These are phyloP conservation scores for Aspergillus transmontanensis DNA, from an alignment of 2,329 filamentous ascomycete genomes.

Conservation along the genomic window DNA sequence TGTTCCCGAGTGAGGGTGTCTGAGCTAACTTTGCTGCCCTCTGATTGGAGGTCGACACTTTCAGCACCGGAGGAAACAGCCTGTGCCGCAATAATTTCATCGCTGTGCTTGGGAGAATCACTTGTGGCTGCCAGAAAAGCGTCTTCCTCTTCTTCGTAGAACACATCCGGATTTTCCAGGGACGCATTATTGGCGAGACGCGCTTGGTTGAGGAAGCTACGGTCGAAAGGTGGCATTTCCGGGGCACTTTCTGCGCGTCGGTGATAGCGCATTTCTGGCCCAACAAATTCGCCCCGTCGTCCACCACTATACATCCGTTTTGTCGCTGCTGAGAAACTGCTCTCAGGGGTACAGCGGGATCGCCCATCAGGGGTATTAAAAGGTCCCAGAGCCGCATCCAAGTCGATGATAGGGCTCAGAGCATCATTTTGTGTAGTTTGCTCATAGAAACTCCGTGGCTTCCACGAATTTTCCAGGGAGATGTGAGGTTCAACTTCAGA, in stretches of 20 bases:
- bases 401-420: constrained; percentile 81
- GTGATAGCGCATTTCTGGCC: constrained; percentile 53
- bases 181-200: constrained; percentile 42
- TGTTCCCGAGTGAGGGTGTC: constrained; percentile 30
- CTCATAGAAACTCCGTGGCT: constrained; percentile 48
- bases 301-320: constrained; percentile 54
- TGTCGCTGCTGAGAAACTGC: constrained; percentile 43
- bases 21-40: constrained; percentile 27
- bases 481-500: constrained; percentile 20
- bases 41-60: constrained; percentile 18
- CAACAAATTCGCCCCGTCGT: constrained; percentile 48
- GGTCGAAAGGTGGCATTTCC: constrained; percentile 52
- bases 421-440: constrained; percentile 60
- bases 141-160: constrained; percentile 55
- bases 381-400: constrained; percentile 89
- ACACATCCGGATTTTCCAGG: constrained; percentile 49
- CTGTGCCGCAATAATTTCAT: constrained; percentile 13
- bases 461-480: constrained; percentile 43
- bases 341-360: constrained; percentile 32
- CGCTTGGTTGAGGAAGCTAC: constrained; percentile 39
- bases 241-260: constrained; percentile 54
- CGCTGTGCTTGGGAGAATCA: constrained; percentile 28
- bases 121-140: constrained; percentile 48
- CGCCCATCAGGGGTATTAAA: constrained; percentile 71
- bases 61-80: constrained; percentile 19